phyloP scores from a whole-genome alignment of 2,329 filamentous ascomycete genomes.

The Penicillium brasilianum region DNA sequence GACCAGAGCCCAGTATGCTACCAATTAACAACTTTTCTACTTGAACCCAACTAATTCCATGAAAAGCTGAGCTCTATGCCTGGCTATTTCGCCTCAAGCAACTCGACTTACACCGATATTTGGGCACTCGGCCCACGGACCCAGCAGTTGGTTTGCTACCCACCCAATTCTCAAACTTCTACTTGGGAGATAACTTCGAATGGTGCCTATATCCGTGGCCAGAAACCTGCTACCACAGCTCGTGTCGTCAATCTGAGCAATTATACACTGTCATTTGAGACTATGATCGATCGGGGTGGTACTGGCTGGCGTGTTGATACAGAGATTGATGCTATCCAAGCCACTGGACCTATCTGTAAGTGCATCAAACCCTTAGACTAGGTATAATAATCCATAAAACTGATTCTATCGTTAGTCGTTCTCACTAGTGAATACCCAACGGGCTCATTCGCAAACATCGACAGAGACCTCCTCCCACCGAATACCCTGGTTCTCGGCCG shows the following conservation, averaged over 20 bases:
- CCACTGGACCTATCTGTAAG: conserved; percentile 11
- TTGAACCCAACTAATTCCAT: neutral
- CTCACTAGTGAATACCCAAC: conserved; percentile 3
- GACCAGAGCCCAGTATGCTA: neutral
- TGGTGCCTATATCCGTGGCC: conserved; percentile 9
- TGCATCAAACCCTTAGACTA: neutral
- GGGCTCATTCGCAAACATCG: conserved; percentile 3
- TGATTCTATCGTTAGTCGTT: neutral
- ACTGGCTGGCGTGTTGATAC: conserved; percentile 14
- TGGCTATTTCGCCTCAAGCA: neutral
- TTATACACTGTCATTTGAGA: conserved; percentile 6
- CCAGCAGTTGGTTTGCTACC: neutral
- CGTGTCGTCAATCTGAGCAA: neutral
- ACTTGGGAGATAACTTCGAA: conserved; percentile 11
- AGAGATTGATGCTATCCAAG: conserved; percentile 13
- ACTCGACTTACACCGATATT: conserved; percentile 2
- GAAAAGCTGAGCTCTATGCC: neutral
- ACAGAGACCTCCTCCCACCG: neutral
- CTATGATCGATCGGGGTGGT: conserved; percentile 8
- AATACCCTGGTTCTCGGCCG: conserved; percentile 1
- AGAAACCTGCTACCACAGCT: conserved; percentile 6
- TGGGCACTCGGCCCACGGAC: neutral
- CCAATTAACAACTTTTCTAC: neutral
- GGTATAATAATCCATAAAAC: neutral
- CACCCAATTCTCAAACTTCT: conserved; percentile 4